Evolutionary conservation across 306 rosid species (phyloP).

Genomic region (Quercus agrifolia): DNA sequence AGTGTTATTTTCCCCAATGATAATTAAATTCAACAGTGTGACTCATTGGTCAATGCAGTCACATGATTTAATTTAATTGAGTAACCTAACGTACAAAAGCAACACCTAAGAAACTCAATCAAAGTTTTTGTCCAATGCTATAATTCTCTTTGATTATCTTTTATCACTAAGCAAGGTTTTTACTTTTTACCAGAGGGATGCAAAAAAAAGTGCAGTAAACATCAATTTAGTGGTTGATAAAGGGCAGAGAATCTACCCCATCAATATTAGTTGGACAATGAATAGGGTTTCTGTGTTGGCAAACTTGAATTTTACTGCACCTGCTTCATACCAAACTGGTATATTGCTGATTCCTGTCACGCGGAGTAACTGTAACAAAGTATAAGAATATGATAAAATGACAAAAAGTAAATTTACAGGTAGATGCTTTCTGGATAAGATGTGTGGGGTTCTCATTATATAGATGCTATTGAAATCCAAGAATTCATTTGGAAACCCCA

Average conservation of each 20-base stretch:
- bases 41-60: too few species aligned
- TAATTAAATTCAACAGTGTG: too few species aligned
- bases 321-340: slow-evolving; percentile 89
- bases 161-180: background rate
- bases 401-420: background rate
- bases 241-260: slow-evolving; percentile 55
- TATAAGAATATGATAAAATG: background rate
- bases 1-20: too few species aligned
- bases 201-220: slow-evolving; percentile 9
- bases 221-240: slow-evolving; percentile 10
- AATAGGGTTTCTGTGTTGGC: slow-evolving; percentile 70
- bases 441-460: background rate
- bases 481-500: too few species aligned
- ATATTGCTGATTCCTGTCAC: slow-evolving; percentile 55
- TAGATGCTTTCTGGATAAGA: background rate
- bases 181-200: background rate
- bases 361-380: slow-evolving; percentile 65
- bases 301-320: slow-evolving; percentile 64
- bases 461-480: background rate
- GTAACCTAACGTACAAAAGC: too few species aligned
- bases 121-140: too few species aligned
- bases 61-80: too few species aligned
- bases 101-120: too few species aligned
- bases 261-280: slow-evolving; percentile 71
- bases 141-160: background rate